Evolutionary conservation across 306 rosid genomes (phyloP), one percentile per base, ranked within the genome.

Genomic region (Dalbergia oliveri): DNA sequence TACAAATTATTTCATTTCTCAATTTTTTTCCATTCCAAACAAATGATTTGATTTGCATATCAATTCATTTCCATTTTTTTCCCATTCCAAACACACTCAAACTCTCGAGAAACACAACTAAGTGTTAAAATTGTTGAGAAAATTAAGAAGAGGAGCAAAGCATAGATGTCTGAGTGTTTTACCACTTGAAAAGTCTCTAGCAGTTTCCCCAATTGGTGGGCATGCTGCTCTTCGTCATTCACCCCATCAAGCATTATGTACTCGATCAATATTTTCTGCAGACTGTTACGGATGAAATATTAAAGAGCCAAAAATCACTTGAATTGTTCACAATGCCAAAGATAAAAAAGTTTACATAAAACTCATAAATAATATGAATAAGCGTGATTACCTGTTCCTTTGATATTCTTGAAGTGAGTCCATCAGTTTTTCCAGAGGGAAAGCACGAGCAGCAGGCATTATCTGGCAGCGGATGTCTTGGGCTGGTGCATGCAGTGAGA

Each of bases 361-460:
- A 61, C 31, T 50, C 70, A 73, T 1, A 73, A 59, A 50, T 18
- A 34, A 15, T 1, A 73, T 45, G 78, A 58, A 77, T 33, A 77
- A 33, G 45, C 34, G 23, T 35, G 65, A 67, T 81, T 33, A 87
- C 98, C 92, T 95, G 62, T 84, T 90, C 69, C 80, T 87, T 80
- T 95, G 99, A 88, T 95, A 95, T 56, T 90, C 89, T 83, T 86
- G 91, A 80, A 95, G 87, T 45, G 98, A 47, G 83, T 87, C 82
- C 99, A 95, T 93, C 60, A 95, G 97, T 70, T 95, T 95, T 76
- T 82, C 88, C 84, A 95, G 77, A 76, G 99, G 97, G 86, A 93
- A 95, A 60, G 98, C 99, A 70, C 99, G 91, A 72, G 99, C 98
- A 50, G 99, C 98, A 66, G 99, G 99, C 99, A 95, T 95, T 89